Conservation (phyloP, 2,329 filamentous ascomycete species). For the Fusarium sp. region DNA sequence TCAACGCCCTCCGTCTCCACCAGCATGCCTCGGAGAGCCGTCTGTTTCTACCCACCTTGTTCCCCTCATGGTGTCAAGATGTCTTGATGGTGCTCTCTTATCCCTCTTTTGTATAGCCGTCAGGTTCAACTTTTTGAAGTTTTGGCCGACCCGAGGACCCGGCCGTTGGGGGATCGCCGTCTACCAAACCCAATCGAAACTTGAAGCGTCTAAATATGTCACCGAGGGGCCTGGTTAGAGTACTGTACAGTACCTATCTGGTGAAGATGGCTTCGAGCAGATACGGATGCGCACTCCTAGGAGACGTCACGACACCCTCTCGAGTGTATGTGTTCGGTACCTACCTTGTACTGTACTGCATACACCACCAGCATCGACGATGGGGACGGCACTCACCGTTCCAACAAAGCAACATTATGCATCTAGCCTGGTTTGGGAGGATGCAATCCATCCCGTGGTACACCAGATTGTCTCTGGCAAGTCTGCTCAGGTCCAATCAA, state of each 20-base stretch:
- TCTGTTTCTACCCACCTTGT: background rate
- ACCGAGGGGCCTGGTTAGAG: background rate
- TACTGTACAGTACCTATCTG: background rate
- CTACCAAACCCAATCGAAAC: background rate
- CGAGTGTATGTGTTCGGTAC: background rate
- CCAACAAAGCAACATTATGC: conserved; percentile 1
- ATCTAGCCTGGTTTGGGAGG: conserved; percentile 10
- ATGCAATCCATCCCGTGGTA: background rate
- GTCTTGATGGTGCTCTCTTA: conserved; percentile 10
- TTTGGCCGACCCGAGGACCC: conserved; percentile 21
- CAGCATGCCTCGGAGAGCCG: background rate
- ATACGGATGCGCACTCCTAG: background rate
- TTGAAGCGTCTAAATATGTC: background rate
- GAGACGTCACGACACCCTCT: background rate
- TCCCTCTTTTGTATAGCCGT: background rate
- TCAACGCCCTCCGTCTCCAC: conserved; percentile 30
- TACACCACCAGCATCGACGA: conserved; percentile 1
- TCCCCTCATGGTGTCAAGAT: conserved; percentile 17
- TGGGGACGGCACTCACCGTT: background rate
- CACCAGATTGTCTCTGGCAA: conserved; percentile 2
- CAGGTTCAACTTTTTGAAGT: background rate
- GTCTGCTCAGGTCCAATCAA: conserved; percentile 24
- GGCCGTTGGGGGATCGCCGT: conserved; percentile 20
- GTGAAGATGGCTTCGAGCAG: background rate
- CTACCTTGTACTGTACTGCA: background rate